Evolutionary conservation across 202 grass and related monocot genomes (phyloP), one percentile per base, ranked within the genome.

Genomic region (Thinopyrum obtusiflorum): DNA sequence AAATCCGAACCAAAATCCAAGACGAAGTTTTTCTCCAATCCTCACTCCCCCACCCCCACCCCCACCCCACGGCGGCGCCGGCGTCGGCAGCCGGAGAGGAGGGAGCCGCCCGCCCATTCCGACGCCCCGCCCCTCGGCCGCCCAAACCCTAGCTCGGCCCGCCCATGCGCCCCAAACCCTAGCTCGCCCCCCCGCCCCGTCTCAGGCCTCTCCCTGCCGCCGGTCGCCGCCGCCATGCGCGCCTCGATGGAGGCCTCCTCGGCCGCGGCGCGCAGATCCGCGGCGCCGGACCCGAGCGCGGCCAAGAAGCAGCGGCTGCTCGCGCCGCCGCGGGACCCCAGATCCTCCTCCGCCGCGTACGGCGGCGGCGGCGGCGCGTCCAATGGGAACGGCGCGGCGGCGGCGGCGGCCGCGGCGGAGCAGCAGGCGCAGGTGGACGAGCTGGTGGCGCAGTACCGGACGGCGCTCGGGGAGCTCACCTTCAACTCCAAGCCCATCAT

Each of bases 401-500:
- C 71, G 1, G 67, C 67, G 3, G 29, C 32, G 0, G 66, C 40
- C 23, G 77, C 59, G 23, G 46, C 65, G 78, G 71, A 47, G 57
- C 80, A 87, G 23, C 84, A 80, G 79, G 65, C 65, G n/a, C 79
- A 85, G 73, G 79, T 90, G 67, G 87, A 92, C 65, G 97, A 99
- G 87, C 85, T 99, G 29, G 87, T 99, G 64, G 78, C 80, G 46
- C 97, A 99, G 92, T 99, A 99, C 84, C 89, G 88, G 85, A 85
- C 92, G n/a, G 97, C 97, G 51, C 90, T 99, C 32, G 93, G 87
- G 42, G 97, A 97, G 83, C 92, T 99, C 35, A 99, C 93, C 65
- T 95, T 99, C 90, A 99, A 99, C 88, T 99, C 97, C 73, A 99
- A 99, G 76, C 97, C 97, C 55, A 97, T 99, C 77, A 99, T 99